Evolutionary conservation across 345 rosid genomes (phyloP).

Genomic region (Stellera chamaejasme): DNA sequence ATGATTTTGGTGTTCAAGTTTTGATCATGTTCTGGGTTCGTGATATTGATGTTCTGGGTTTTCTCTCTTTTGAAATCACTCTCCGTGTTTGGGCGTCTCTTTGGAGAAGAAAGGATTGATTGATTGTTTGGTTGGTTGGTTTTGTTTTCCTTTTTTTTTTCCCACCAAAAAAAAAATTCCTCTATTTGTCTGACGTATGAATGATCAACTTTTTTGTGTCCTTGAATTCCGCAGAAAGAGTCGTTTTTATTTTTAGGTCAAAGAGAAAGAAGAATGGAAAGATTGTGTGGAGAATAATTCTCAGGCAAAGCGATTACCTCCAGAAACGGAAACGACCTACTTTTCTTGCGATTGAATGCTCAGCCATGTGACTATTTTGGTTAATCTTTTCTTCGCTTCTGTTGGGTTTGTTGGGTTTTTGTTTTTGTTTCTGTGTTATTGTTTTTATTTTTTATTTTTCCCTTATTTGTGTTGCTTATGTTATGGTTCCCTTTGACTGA

Average conservation of each 20-base stretch:
- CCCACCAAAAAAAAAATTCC: neutral
- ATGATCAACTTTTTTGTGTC: conserved; percentile 21
- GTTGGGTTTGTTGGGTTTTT: conserved; percentile 2
- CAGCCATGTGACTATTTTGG: conserved; percentile 17
- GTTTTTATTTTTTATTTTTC: neutral
- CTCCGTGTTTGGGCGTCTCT: neutral
- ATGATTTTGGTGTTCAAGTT: too few species aligned
- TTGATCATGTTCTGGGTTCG: too few species aligned
- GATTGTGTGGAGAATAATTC: conserved; percentile 33
- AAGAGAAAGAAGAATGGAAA: neutral
- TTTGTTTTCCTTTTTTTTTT: conserved; percentile 2
- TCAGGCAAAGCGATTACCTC: conserved; percentile 20
- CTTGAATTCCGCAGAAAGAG: conserved; percentile 36
- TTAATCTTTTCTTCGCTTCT: conserved; percentile 7
- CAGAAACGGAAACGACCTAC: conserved; percentile 21
- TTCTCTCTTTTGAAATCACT: neutral
- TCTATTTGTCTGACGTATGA: conserved; percentile 4
- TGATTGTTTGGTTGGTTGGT: neutral
- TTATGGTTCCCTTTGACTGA: neutral
- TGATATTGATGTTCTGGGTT: neutral
- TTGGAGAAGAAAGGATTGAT: neutral
- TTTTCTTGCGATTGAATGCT: conserved; percentile 22
- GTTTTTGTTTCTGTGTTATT: neutral
- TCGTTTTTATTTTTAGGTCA: conserved; percentile 7
- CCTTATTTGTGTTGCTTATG: too few species aligned